phyloP scores from a whole-genome alignment of 345 rosid species.

The Populus simonii region DNA sequence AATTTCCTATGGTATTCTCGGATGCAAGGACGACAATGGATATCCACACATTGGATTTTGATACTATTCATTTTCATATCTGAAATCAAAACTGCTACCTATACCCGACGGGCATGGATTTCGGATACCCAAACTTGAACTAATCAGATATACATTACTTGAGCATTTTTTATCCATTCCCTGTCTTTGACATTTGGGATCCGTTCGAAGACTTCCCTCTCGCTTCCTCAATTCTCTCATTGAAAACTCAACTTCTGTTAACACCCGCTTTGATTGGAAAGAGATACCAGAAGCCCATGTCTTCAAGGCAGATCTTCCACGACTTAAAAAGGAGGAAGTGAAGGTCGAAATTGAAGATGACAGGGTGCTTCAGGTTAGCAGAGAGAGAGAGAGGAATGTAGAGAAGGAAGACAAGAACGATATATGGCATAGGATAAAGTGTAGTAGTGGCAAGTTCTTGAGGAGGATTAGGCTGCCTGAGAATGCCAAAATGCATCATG shows the following conservation, averaged over 20 bases:
- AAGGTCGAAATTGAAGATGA: slow-evolving; percentile 13
- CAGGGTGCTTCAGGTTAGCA: slow-evolving; percentile 11
- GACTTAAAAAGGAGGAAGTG: slow-evolving; percentile 6
- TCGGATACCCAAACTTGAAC: too few species aligned
- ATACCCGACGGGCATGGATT: too few species aligned
- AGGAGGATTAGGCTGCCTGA: slow-evolving; percentile 13
- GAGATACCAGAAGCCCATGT: slow-evolving; percentile 16
- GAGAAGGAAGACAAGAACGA: slow-evolving; percentile 19
- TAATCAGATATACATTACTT: too few species aligned
- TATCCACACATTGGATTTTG: too few species aligned
- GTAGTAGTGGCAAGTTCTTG: slow-evolving; percentile 13
- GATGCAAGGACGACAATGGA: too few species aligned
- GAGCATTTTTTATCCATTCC: slow-evolving; percentile 10
- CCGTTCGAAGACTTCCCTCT: slow-evolving; percentile 1
- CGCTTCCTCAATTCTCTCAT: neutral
- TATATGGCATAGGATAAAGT: slow-evolving; percentile 5
- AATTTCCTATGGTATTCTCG: neutral
- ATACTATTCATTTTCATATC: too few species aligned
- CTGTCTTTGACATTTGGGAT: slow-evolving; percentile 4
- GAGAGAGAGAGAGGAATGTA: slow-evolving; percentile 2
- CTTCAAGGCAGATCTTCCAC: slow-evolving; percentile 15
- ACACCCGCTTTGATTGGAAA: slow-evolving; percentile 11
- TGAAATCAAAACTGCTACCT: too few species aligned
- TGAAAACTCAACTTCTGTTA: neutral
- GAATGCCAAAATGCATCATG: slow-evolving; percentile 6